phyloP scores from a whole-genome alignment of 495 filamentous ascomycete genomes.

The Emericellopsis terricola region DNA sequence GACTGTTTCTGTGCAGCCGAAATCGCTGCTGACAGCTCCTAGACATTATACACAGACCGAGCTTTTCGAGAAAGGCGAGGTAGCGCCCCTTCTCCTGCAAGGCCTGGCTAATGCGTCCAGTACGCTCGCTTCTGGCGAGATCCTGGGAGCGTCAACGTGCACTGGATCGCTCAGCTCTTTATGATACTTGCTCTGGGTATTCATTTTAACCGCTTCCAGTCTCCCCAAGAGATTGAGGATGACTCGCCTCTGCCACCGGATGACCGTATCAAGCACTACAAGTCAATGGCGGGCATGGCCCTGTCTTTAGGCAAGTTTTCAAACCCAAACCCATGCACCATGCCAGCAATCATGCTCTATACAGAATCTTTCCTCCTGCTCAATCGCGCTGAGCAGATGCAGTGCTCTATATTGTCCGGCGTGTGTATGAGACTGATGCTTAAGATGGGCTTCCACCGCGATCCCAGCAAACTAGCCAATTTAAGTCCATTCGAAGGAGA shows the following conservation, averaged over 20 bases:
- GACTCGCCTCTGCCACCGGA: constrained; percentile 12
- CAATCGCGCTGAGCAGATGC: constrained; percentile 23
- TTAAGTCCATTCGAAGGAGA: constrained; percentile 37
- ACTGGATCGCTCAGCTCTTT: constrained; percentile 28
- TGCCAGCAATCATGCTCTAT: constrained; percentile 32
- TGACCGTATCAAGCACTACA: constrained; percentile 19
- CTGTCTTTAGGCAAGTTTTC: constrained; percentile 27
- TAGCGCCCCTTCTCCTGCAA: too few relatives aligned
- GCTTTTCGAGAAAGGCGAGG: constrained; percentile 15
- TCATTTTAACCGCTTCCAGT: constrained; percentile 17
- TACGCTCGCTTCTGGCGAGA: constrained; percentile 30
- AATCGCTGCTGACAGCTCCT: neutral
- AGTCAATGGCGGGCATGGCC: constrained; percentile 18
- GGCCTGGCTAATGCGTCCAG: too few relatives aligned
- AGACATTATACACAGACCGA: constrained; percentile 19
- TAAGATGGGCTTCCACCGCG: constrained; percentile 38
- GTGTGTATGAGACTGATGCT: constrained; percentile 30
- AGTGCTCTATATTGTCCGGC: constrained; percentile 29
- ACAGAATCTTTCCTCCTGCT: constrained; percentile 25
- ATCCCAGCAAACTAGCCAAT: constrained; percentile 23
- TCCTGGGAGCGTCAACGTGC: constrained; percentile 13
- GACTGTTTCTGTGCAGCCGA: neutral
- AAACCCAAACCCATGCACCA: constrained; percentile 20
- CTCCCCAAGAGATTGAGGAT: constrained; percentile 19
- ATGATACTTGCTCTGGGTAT: constrained; percentile 21